Evolutionary conservation across 331 rosid genomes (phyloP).

Genomic region (Malus hybrid): DNA sequence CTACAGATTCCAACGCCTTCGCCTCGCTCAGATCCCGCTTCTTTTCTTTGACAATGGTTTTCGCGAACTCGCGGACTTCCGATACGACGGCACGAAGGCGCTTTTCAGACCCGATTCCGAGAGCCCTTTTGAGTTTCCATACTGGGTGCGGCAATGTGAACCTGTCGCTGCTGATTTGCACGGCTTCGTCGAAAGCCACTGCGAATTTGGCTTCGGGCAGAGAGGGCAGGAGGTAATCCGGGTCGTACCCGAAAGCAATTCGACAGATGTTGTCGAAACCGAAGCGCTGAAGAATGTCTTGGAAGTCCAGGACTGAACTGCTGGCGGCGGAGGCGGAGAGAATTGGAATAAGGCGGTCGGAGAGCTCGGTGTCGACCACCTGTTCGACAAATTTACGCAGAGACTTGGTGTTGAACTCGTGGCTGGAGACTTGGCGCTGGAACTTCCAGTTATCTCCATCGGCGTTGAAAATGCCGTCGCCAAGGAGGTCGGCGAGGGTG

Average conservation of each 20-base stretch:
- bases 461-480: conserved; percentile 58
- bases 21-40: conserved; percentile 33
- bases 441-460: conserved; percentile 58
- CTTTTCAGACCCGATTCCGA: conserved; percentile 38
- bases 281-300: conserved; percentile 68
- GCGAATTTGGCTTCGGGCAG: conserved; percentile 42
- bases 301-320: conserved; percentile 27
- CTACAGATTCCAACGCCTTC: conserved; percentile 26
- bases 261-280: conserved; percentile 62
- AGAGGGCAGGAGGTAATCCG: conserved; percentile 42
- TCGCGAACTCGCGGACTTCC: conserved; percentile 39
- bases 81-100: conserved; percentile 18
- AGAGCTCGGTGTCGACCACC: conserved; percentile 55
- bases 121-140: conserved; percentile 46
- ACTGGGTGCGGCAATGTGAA: conserved; percentile 17
- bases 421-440: conserved; percentile 62
- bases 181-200: conserved; percentile 44
- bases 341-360: conserved; percentile 46
- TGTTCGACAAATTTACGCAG: conserved; percentile 55
- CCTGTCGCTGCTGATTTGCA: conserved; percentile 33
- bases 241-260: conserved; percentile 63
- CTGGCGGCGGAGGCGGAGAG: conserved; percentile 16
- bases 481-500: conserved; percentile 35
- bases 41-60: conserved; percentile 38
- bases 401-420: conserved; percentile 58